A percentile compares a stretch with the other conserved stretches of the same genome.
Conservation (phyloP, 2,329 filamentous ascomycete genomes). For the Neonectria ditissima region DNA sequence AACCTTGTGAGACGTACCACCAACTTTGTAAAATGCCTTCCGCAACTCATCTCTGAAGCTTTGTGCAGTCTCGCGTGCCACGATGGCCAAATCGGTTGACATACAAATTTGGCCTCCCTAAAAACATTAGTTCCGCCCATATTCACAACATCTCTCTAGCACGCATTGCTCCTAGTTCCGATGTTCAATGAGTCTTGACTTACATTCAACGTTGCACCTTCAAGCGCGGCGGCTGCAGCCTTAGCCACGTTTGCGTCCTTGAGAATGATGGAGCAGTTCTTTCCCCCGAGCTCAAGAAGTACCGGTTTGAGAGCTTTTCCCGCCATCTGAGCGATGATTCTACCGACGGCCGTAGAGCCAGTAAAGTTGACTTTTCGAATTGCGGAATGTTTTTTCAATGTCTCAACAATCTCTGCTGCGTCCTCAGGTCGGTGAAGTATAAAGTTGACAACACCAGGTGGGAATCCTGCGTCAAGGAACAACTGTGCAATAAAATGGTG, state of each 20-base stretch:
- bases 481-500: constrained; percentile 48
- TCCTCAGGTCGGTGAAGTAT: constrained; percentile 47
- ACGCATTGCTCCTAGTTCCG: background rate
- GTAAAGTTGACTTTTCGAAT: constrained; percentile 57
- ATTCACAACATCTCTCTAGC: background rate
- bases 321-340: constrained; percentile 50
- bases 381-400: constrained; percentile 48
- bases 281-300: constrained; percentile 54
- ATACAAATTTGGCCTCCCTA: constrained; percentile 7
- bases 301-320: constrained; percentile 52
- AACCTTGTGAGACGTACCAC: background rate
- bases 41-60: background rate
- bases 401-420: constrained; percentile 48
- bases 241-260: constrained; percentile 55
- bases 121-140: background rate
- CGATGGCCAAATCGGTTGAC: background rate
- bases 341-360: constrained; percentile 52
- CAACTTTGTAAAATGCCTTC: background rate
- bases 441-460: constrained; percentile 53
- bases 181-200: background rate
- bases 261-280: constrained; percentile 53
- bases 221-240: constrained; percentile 50
- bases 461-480: constrained; percentile 54
- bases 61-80: background rate
- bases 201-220: background rate